Base-by-base conservation (phyloP, 768 basidiomycete species). In the Leccinum rimulosum region DNA sequence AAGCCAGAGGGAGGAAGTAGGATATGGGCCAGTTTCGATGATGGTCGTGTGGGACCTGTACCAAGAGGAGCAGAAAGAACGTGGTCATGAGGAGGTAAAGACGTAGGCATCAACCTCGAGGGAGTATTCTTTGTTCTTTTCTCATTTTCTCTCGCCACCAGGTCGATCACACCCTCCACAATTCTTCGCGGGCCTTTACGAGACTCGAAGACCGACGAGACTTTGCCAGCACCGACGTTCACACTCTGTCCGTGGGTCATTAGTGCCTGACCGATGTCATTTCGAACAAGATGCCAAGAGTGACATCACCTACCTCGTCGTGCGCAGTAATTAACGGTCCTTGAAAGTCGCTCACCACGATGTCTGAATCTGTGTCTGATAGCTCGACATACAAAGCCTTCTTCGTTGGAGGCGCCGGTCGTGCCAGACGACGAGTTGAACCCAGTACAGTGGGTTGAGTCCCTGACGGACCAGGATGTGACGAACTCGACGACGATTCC, bases 291-390 rank as follows among this genome's bases (percentile, higher is more conserved):
- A 35, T 12, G 8, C 19, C 14, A 43, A 22, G 22, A 68, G 61
- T 55, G 25, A n/a, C 5, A 54, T 57, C 40, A 14, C 45, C 49
- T 17, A 19, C 15, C 30, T 38, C n/a, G 6, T 31, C 35, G 4
- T 31, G 22, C 10, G 25, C 15, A 36, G 25, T 5, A 1, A 50
- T 14, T 8, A 33, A 10, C 2, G 52, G 38, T 6, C 19, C 30
- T 50, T 55, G 61, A 43, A 63, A 11, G 14, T 63, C 55, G 57
- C 57, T 71, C 36, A 60, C 59, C 31, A 61, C 65, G 1, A 69
- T 48, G 6, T 63, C 69, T 27, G 65, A 61, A 31, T 67, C 67
- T 10, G 64, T 8, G 38, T 71, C 70, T 12, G 68, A 70, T 19
- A 72, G 63, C 17, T 68, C 56, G 28, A 70, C 61, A 15, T 66